Evolutionary conservation across 176 grass and related monocot species (phyloP), one percentile per base, ranked within the genome.

Genomic region (Musa beccarii): DNA sequence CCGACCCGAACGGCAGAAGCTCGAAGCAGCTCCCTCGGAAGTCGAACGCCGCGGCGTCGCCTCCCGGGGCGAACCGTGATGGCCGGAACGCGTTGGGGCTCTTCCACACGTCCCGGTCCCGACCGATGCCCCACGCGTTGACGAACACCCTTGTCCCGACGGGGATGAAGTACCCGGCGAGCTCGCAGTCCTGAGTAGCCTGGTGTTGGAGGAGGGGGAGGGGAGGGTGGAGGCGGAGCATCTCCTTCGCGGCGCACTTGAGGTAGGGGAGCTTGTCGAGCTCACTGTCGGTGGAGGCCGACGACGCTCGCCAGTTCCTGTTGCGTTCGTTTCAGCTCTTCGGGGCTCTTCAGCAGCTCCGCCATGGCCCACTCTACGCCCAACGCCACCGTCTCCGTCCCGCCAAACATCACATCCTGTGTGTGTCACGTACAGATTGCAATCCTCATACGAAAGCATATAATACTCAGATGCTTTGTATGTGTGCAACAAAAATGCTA

Each of bases 1-100:
- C 87, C 0, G 87, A 89, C 19, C 87, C 87, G 34, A 89, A 89
- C 55, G 87, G 87, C 76, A 89, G 68, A 71, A 83, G 54, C 66
- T 89, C 76, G 34, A 89, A 89, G 71, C 29, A 34, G 29, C 29
- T 34, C 29, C 29, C 29, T 34, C 3, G 29, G 3, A 34, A 34
- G 29, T 34, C 29, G 29, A 34, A 5, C 29, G 29, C 3, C 29
- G 29, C 29, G 29, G 29, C 63, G 20, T 82, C 79, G n/a, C 73
- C 73, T 17, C 26, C 77, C 0, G 53, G 5, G 55, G 71, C 55
- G 24, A 89, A 86, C 79, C 87, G 51, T 25, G 77, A 28, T 9
- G 87, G 87, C 2, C 64, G 59, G 68, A 89, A 89, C 2, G 49
- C 50, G 19, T 69, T 24, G 14, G 83, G 76, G 22, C 83, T 77